Conservation (phyloP, 1,284 basidiomycete genomes). For the Austroboletus rostrupii region DNA sequence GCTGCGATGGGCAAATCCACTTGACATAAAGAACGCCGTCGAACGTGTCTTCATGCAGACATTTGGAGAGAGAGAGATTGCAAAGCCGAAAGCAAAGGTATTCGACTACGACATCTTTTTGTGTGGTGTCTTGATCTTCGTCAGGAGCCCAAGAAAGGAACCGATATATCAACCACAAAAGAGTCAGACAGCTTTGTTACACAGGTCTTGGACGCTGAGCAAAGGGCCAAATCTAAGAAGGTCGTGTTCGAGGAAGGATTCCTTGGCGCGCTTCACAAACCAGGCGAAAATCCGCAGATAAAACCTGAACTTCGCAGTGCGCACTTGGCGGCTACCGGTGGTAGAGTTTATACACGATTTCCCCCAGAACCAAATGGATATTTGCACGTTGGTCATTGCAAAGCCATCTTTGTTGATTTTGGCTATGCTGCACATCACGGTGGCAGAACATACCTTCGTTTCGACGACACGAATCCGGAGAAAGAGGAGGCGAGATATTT, state of each 20-base stretch:
- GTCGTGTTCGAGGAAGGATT: slow-evolving; percentile 94
- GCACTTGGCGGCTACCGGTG: slow-evolving; percentile 81
- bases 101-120: slow-evolving; percentile 8
- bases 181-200: slow-evolving; percentile 27
- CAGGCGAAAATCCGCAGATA: slow-evolving; percentile 92
- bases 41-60: slow-evolving; percentile 72
- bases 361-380: slow-evolving; percentile 98
- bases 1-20: slow-evolving; percentile 85
- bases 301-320: slow-evolving; percentile 73
- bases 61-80: slow-evolving; percentile 77
- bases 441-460: slow-evolving; percentile 91
- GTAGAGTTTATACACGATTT: slow-evolving; percentile 92
- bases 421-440: slow-evolving; percentile 92
- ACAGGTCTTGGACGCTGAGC: slow-evolving; percentile 33
- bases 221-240: slow-evolving; percentile 46
- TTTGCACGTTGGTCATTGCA: slow-evolving; percentile 95
- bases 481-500: slow-evolving; percentile 96
- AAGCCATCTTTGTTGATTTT: slow-evolving; percentile 98
- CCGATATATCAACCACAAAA: slow-evolving; percentile 1
- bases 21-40: slow-evolving; percentile 86
- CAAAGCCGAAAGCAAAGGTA: slow-evolving; percentile 73
- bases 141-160: slow-evolving; percentile 57
- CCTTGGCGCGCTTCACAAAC: slow-evolving; percentile 89
- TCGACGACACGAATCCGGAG: slow-evolving; percentile 98
- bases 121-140: slow-evolving; percentile 1